phyloP scores from a whole-genome alignment of 306 rosid genomes.

The Acacia acuminata region DNA sequence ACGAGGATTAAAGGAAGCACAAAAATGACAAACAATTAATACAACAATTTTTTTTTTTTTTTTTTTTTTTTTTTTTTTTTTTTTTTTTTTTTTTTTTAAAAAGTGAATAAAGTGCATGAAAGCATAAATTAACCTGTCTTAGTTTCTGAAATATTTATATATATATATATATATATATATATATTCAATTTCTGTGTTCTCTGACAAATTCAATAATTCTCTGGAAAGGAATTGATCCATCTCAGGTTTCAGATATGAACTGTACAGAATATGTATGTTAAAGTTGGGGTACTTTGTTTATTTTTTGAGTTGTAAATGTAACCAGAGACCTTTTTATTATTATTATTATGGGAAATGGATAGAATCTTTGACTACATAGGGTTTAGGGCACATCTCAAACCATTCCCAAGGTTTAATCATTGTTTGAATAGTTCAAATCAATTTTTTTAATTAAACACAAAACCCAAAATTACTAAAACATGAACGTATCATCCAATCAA shows the following conservation, averaged over 20 bases:
- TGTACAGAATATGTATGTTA: neutral
- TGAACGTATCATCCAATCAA: neutral
- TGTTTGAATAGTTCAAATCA: neutral
- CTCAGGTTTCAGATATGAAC: neutral
- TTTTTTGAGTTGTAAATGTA: neutral
- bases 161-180: neutral
- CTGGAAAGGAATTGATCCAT: neutral
- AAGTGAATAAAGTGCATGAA: neutral
- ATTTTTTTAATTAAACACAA: neutral
- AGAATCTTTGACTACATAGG: conserved; percentile 24
- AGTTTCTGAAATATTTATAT: neutral
- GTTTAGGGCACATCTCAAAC: neutral
- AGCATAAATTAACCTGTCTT: neutral
- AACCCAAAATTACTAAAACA: conserved; percentile 15
- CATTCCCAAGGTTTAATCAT: conserved; percentile 14
- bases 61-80: too few relatives aligned
- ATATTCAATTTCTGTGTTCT: neutral
- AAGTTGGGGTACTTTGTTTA: neutral
- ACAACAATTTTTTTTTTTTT: neutral
- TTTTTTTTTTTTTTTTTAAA: too few relatives aligned
- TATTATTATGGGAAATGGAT: neutral
- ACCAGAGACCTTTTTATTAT: neutral
- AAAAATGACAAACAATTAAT: neutral
- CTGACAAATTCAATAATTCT: neutral
- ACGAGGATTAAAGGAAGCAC: neutral